A percentile compares a stretch with the other conserved stretches of the same genome.
These are phyloP conservation scores for Globisporangium nagaii DNA, from an alignment of 352 stramenopile species.

Conservation along the genomic window DNA sequence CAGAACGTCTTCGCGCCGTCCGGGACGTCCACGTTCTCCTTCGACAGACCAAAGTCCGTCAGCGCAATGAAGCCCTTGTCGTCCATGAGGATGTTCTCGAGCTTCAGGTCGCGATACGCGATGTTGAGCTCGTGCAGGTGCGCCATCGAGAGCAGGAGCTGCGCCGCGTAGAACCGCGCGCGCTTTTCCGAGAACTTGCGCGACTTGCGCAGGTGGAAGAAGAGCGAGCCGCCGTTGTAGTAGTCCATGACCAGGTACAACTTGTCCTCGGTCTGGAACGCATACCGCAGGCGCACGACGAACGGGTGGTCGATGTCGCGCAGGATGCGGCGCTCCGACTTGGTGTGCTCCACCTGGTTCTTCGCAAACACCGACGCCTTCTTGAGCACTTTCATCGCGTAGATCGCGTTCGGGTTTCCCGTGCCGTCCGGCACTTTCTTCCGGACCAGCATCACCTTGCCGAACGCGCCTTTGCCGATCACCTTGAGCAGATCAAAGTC, in stretches of 20 bases:
- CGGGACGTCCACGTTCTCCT: conserved; percentile 86
- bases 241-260: conserved; percentile 93
- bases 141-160: conserved; percentile 89
- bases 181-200: conserved; percentile 87
- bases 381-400: conserved; percentile 93
- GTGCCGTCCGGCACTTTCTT: conserved; percentile 82
- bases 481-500: conserved; percentile 96
- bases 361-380: conserved; percentile 90
- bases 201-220: conserved; percentile 90
- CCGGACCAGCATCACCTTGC: conserved; percentile 94
- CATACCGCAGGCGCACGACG: conserved; percentile 90
- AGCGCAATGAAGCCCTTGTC: conserved; percentile 90
- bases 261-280: conserved; percentile 93
- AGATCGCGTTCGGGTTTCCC: conserved; percentile 75
- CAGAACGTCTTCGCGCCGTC: conserved; percentile 91
- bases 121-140: conserved; percentile 93
- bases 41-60: conserved; percentile 92
- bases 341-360: conserved; percentile 92
- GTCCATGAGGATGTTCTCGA: conserved; percentile 95
- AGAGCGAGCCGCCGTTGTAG: conserved; percentile 90
- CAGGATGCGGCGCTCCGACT: conserved; percentile 87
- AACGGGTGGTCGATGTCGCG: conserved; percentile 91
- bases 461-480: conserved; percentile 94
- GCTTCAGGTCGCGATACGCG: conserved; percentile 92
- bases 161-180: conserved; percentile 86